These are phyloP conservation scores for Phaseolus coccineus DNA, from an alignment of 331 rosid species.

Conservation along the genomic window DNA sequence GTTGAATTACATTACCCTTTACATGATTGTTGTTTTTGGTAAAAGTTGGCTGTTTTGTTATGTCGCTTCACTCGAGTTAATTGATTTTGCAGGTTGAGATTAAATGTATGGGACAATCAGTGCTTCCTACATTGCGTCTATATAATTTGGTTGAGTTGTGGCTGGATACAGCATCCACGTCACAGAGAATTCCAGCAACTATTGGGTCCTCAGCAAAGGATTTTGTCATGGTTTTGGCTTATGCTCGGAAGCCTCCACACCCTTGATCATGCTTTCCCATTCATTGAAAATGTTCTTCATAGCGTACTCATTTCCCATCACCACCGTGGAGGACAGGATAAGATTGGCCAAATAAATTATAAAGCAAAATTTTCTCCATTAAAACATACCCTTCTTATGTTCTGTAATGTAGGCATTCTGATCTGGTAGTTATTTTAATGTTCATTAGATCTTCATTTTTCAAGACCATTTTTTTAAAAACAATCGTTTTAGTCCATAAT, in stretches of 20 bases:
- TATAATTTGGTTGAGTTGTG: constrained; percentile 80
- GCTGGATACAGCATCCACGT: constrained; percentile 69
- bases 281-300: constrained; percentile 24
- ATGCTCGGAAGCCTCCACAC: constrained; percentile 64
- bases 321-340: constrained; percentile 37
- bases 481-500: constrained; percentile 29
- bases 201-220: constrained; percentile 95
- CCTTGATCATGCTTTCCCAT: constrained; percentile 40
- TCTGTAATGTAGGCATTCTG: constrained; percentile 40
- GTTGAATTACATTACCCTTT: neutral
- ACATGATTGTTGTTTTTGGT: neutral
- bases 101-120: constrained; percentile 92
- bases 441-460: constrained; percentile 41
- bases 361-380: constrained; percentile 30
- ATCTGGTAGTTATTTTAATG: constrained; percentile 41
- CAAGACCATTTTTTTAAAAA: neutral
- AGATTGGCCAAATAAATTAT: constrained; percentile 27
- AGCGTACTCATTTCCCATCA: neutral
- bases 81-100: constrained; percentile 81
- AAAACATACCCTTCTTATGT: constrained; percentile 15
- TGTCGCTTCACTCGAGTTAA: constrained; percentile 17
- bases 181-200: constrained; percentile 65
- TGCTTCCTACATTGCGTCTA: constrained; percentile 72
- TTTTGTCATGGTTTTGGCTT: constrained; percentile 83
- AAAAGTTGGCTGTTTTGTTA: neutral